A percentile compares a stretch with the other conserved stretches of the same genome.
Evolutionary conservation across 495 filamentous ascomycete species (phyloP).

Genomic region (Lepidopterella palustris): DNA sequence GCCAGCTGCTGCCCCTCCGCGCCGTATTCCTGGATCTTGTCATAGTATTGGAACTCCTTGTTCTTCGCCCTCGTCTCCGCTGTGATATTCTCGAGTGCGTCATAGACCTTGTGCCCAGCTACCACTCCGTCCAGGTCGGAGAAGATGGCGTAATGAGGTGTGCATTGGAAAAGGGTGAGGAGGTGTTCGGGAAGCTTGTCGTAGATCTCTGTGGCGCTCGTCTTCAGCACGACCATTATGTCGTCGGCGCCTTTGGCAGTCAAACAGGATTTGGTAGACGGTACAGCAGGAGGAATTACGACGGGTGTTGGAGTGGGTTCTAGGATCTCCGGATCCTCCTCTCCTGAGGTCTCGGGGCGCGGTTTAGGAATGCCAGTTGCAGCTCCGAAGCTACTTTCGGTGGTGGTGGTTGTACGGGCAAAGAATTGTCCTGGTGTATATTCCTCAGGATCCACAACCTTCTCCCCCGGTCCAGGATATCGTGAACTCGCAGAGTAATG

Average conservation of each 20-base stretch:
- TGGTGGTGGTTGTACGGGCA: neutral
- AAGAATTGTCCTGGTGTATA: neutral
- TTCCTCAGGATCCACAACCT: neutral
- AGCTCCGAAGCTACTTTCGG: neutral
- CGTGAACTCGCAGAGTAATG: neutral
- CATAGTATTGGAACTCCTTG: conserved; percentile 49
- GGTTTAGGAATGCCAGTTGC: neutral
- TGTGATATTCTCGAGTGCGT: conserved; percentile 44
- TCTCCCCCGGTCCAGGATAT: neutral
- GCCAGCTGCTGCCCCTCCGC: conserved; percentile 42
- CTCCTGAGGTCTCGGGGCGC: neutral
- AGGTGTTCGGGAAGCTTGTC: conserved; percentile 42
- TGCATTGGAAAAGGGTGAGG: conserved; percentile 46
- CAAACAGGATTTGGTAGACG: neutral
- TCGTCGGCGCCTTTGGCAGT: conserved; percentile 26
- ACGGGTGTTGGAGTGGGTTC: neutral
- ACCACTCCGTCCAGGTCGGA: conserved; percentile 50
- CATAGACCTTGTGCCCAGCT: conserved; percentile 43
- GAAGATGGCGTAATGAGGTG: conserved; percentile 50
- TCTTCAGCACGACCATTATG: conserved; percentile 35
- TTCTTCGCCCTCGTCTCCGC: conserved; percentile 35
- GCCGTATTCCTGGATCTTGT: conserved; percentile 40
- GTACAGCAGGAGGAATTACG: neutral
- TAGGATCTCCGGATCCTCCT: neutral
- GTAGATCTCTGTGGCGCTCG: conserved; percentile 32